Percentiles rank a stretch among this genome's conserved stretches.
Evolutionary conservation across 176 grass and related monocot genomes (phyloP).

Genomic region (Microstegium vimineum): DNA sequence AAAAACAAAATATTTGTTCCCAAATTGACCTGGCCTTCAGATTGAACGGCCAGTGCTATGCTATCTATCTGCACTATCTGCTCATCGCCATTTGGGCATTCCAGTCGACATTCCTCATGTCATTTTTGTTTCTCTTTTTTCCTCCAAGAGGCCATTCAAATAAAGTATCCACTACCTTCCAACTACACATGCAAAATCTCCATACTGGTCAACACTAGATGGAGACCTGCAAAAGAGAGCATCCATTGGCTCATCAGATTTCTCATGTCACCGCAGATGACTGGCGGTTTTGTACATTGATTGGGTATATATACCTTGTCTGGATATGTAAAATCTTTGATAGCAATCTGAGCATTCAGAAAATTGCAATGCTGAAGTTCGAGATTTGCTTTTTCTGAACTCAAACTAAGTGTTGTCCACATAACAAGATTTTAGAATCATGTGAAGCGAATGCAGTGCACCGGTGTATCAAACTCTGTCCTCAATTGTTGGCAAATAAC

Average conservation of each 20-base stretch:
- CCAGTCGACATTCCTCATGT: not conserved
- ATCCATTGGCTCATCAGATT: slow-evolving; percentile 2
- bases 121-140: not conserved
- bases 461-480: not conserved
- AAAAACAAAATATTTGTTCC: not conserved
- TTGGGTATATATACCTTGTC: slow-evolving; percentile 9
- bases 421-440: not conserved
- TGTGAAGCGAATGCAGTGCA: not conserved
- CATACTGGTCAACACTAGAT: not conserved
- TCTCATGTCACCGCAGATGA: slow-evolving; percentile 5
- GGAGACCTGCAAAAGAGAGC: slow-evolving; percentile 12
- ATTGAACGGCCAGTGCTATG: slow-evolving; percentile 11
- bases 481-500: not conserved
- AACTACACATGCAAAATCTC: slow-evolving; percentile 23
- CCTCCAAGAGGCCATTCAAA: not conserved
- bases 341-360: slow-evolving; percentile 2
- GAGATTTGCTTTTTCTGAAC: slow-evolving; percentile 7
- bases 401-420: not conserved
- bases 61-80: slow-evolving; percentile 14
- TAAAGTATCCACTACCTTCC: not conserved
- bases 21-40: slow-evolving; percentile 19
- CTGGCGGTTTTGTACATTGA: not conserved
- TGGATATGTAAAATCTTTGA: not conserved
- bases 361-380: not conserved
- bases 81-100: slow-evolving; percentile 18